A percentile compares a stretch with the other conserved stretches of the same genome.
These are phyloP conservation scores for Apiospora koreana DNA, from an alignment of 2,329 filamentous ascomycete genomes.

Conservation along the genomic window DNA sequence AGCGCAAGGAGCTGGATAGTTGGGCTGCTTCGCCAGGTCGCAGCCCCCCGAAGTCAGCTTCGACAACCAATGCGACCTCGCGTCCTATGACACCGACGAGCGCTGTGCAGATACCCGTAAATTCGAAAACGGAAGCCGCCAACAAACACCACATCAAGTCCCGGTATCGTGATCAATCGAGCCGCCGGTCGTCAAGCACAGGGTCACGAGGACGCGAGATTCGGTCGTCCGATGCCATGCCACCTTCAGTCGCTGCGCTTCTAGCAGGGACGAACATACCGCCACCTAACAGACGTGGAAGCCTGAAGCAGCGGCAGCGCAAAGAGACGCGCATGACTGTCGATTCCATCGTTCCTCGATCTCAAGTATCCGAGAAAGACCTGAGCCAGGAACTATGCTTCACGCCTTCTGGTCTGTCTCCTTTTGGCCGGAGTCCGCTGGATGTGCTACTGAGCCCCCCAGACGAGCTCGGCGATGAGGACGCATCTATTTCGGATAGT, in stretches of 20 bases:
- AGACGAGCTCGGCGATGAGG: conserved; percentile 56
- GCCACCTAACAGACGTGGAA: conserved; percentile 42
- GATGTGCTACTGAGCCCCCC: conserved; percentile 62
- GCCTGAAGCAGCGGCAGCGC: conserved; percentile 28
- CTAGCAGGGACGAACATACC: conserved; percentile 65
- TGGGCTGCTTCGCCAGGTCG: conserved; percentile 24
- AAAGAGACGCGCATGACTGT: conserved; percentile 48
- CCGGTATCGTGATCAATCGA: conserved; percentile 37
- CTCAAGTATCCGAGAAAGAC: conserved; percentile 59
- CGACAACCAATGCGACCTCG: conserved; percentile 25
- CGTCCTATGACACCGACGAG: conserved; percentile 45
- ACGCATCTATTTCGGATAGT: conserved; percentile 50
- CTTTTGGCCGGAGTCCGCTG: conserved; percentile 54
- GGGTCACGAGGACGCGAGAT: conserved; percentile 38
- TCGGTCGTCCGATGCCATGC: conserved; percentile 55
- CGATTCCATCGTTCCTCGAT: conserved; percentile 55
- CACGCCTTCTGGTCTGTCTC: conserved; percentile 30
- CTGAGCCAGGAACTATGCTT: conserved; percentile 42
- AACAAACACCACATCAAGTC: conserved; percentile 31
- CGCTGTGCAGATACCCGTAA: conserved; percentile 57
- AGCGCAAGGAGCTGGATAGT: conserved; percentile 27
- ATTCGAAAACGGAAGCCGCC: conserved; percentile 38
- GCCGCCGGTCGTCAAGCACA: conserved; percentile 33
- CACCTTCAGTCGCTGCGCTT: conserved; percentile 61
- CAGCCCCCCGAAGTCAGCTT: conserved; percentile 32